phyloP scores from a whole-genome alignment of 768 basidiomycete genomes.

The Boletus rubescentipes region DNA sequence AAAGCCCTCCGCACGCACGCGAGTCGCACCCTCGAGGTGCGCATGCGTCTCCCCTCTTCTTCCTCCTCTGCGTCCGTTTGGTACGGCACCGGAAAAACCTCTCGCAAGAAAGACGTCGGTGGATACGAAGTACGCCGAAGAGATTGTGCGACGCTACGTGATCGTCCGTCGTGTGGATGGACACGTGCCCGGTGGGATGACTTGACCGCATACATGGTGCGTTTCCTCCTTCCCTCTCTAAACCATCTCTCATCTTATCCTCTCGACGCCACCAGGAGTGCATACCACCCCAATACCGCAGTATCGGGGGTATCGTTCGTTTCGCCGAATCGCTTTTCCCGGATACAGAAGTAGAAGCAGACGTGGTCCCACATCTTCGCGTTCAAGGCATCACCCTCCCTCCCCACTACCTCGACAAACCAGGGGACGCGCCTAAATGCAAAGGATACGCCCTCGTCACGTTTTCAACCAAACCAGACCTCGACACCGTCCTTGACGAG shows the following conservation, averaged over 20 bases:
- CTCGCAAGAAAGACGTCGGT: conserved; percentile 37
- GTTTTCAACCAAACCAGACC: conserved; percentile 41
- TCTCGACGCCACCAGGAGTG: conserved; percentile 57
- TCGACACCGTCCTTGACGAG: conserved; percentile 39
- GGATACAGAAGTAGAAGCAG: not conserved
- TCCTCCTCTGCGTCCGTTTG: conserved; percentile 37
- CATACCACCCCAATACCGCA: conserved; percentile 56
- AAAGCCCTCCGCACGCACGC: conserved; percentile 59
- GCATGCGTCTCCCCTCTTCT: conserved; percentile 48
- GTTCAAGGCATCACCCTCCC: conserved; percentile 60
- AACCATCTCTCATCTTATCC: too few species aligned
- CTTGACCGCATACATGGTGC: conserved; percentile 66
- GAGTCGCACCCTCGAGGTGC: conserved; percentile 51
- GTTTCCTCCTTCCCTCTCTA: not conserved
- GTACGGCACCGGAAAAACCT: conserved; percentile 32
- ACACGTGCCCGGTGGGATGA: conserved; percentile 57
- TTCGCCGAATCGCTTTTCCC: conserved; percentile 42
- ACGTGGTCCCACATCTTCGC: conserved; percentile 9
- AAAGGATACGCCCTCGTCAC: conserved; percentile 79
- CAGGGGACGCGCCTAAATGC: conserved; percentile 52
- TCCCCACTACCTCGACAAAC: conserved; percentile 61
- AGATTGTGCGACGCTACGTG: conserved; percentile 36
- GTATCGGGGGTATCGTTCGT: conserved; percentile 46
- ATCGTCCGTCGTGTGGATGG: conserved; percentile 25
- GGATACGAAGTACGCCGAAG: conserved; percentile 68